Conservation (phyloP, 176 grass and related monocot species). For the Carex scoparia region DNA sequence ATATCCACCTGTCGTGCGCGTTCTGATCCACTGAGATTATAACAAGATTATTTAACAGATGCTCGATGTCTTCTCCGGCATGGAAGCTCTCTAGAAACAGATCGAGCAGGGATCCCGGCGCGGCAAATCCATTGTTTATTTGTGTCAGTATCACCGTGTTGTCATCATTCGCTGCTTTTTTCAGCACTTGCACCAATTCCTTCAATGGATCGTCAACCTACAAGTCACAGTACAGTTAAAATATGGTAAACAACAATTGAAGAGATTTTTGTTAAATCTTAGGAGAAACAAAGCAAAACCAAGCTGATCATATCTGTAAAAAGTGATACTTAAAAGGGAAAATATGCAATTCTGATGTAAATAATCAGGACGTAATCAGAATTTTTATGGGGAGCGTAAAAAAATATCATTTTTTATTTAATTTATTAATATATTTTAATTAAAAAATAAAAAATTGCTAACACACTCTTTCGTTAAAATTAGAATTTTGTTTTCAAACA, state of each 20-base stretch:
- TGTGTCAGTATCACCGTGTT: slow-evolving; percentile 79
- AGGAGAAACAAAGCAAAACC: no score
- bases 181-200: slow-evolving; percentile 58
- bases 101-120: slow-evolving; percentile 63
- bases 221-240: neutral
- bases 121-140: slow-evolving; percentile 66
- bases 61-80: neutral
- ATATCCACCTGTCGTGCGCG: neutral
- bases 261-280: neutral
- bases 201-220: slow-evolving; percentile 35
- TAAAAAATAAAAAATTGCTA: no score
- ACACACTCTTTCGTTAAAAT: no score
- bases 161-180: slow-evolving; percentile 46
- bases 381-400: no score
- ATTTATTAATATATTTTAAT: no score
- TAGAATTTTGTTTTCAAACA: no score
- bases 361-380: no score
- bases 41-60: slow-evolving; percentile 23
- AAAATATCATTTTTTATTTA: no score
- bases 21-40: slow-evolving; percentile 1
- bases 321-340: no score
- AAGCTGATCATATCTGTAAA: no score
- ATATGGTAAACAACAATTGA: neutral
- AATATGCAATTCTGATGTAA: no score
- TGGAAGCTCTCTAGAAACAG: slow-evolving; percentile 63